Evolutionary conservation across 2,329 filamentous ascomycete species (phyloP).

Genomic region (Pseudogymnoascus sp.): DNA sequence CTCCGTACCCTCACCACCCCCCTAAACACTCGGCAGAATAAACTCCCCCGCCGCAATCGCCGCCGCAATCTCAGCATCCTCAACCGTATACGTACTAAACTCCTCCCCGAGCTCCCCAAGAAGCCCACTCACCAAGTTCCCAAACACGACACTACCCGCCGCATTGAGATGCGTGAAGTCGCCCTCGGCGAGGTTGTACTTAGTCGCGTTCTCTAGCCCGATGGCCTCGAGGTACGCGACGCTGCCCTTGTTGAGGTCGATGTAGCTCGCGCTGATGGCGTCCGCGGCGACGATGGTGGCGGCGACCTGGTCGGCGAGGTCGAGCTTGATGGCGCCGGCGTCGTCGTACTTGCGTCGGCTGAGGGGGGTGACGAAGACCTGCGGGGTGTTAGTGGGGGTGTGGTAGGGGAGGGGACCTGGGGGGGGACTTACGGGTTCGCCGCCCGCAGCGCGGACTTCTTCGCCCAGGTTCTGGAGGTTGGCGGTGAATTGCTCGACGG

Average conservation of each 20-base stretch:
- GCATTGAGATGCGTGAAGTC: slow-evolving; percentile 41
- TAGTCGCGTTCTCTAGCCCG: slow-evolving; percentile 30
- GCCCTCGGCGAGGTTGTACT: slow-evolving; percentile 32
- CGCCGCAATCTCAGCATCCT: slow-evolving; percentile 12
- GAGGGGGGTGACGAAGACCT: slow-evolving; percentile 36
- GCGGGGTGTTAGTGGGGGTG: background rate
- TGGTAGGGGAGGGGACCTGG: background rate
- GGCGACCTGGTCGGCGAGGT: slow-evolving; percentile 31
- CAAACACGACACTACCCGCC: slow-evolving; percentile 36
- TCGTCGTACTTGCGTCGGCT: slow-evolving; percentile 34
- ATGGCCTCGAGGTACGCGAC: slow-evolving; percentile 36
- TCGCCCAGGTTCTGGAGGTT: slow-evolving; percentile 34
- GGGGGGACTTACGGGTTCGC: slow-evolving; percentile 18
- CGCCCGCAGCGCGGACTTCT: slow-evolving; percentile 26
- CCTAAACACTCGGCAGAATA: slow-evolving; percentile 10
- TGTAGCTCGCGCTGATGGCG: slow-evolving; percentile 23
- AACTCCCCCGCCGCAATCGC: slow-evolving; percentile 14
- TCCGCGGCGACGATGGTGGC: slow-evolving; percentile 33
- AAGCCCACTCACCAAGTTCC: slow-evolving; percentile 32
- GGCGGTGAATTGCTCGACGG: slow-evolving; percentile 30
- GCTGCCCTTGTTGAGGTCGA: slow-evolving; percentile 36
- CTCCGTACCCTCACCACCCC: background rate
- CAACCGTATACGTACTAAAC: background rate
- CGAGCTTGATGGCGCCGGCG: slow-evolving; percentile 30
- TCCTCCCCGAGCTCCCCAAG: background rate